Base-by-base conservation (phyloP, 2,329 filamentous ascomycete species). In the Xylariaceae sp. region DNA sequence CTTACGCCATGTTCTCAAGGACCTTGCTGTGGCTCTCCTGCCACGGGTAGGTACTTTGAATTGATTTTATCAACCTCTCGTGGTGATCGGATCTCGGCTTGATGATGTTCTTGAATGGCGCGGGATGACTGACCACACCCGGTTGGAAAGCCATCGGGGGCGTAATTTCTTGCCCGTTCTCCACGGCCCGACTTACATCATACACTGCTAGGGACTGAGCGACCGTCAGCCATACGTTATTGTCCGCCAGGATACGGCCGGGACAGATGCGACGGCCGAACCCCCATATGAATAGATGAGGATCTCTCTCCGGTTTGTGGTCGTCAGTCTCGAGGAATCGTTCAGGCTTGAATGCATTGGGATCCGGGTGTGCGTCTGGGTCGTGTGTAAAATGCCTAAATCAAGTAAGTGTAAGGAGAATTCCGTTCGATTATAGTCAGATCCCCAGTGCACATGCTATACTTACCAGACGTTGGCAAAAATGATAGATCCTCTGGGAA, bases 171-270 rank as follows among this genome's bases (percentile, higher is more conserved):
- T 65, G 62, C 18, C 69, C 70, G 0, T 67, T 69, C 22, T 71
- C 65, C 1, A 71, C 53, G 0, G 58, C 56, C 52, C 74, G 74
- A 5, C 52, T 58, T 15, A 79, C 69, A 5, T 70, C 62, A 49
- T 81, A 81, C 0, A 73, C 73, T 0, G 79, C 70, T 1, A 84
- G 63, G 0, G 69, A 63, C 37, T 76, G 74, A 0, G 70, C 74
- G 15, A 72, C 60, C 4, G 46, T 66, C 2, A 73, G 37, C 15
- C 63, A 74, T 58, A 63, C 1, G 61, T 54, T 2, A 71, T 26
- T 26, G 26, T 26, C 26, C 65, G 0, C 69, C 70, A 4, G 73
- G 58, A 22, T 63, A 60, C 63, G 49, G 0, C 72, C 72, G 0
- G 70, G 65, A 50, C 71, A 74, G 1, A 64, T 52, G n/a, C 71